Conservation (phyloP, 2,329 filamentous ascomycete genomes). For the Colletotrichum sp. region DNA sequence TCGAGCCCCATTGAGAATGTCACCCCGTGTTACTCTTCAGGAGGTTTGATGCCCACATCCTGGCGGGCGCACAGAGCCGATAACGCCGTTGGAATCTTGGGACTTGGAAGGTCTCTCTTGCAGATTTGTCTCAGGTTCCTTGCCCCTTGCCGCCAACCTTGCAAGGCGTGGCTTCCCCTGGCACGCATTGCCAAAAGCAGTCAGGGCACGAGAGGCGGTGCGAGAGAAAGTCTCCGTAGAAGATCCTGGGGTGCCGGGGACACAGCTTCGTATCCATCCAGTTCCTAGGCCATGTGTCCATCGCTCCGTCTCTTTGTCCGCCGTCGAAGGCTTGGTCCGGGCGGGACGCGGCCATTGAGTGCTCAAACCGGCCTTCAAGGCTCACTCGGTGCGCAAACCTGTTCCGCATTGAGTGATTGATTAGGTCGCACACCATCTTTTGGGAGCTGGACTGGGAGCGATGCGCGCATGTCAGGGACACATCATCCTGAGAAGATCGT, state of each 20-base stretch:
- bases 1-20: constrained; percentile 1
- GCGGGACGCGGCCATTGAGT: background rate
- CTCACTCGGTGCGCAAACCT: background rate
- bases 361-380: background rate
- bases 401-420: constrained; percentile 10
- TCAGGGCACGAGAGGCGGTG: constrained; percentile 5
- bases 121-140: constrained; percentile 18
- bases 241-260: constrained; percentile 2
- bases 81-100: constrained; percentile 6
- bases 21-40: constrained; percentile 17
- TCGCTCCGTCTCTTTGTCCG: constrained; percentile 1
- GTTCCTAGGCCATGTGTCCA: background rate
- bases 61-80: constrained; percentile 16
- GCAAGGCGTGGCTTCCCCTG: constrained; percentile 18
- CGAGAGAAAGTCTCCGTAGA: constrained; percentile 18
- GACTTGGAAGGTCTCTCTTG: background rate
- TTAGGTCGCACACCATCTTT: background rate
- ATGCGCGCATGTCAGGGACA: background rate
- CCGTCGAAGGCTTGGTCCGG: constrained; percentile 1
- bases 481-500: background rate
- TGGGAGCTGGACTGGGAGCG: background rate
- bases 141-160: constrained; percentile 19
- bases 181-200: constrained; percentile 11
- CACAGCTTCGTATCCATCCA: constrained; percentile 8
- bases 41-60: constrained; percentile 17